Base-by-base conservation (phyloP, 495 filamentous ascomycete genomes). In the Podospora sp. region DNA sequence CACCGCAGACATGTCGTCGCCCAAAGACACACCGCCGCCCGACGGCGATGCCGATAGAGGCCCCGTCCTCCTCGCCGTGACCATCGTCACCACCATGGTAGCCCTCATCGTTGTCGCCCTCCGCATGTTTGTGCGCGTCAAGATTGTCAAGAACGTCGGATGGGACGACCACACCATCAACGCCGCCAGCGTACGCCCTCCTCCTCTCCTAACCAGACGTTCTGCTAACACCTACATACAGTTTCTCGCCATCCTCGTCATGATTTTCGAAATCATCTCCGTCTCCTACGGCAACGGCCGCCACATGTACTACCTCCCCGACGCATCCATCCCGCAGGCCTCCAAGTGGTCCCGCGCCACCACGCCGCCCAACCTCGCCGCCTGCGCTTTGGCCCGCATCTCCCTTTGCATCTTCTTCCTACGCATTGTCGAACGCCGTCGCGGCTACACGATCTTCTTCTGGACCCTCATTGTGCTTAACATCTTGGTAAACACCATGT, bases 31-130 rank as follows among this genome's bases (percentile, higher is more conserved):
- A 46, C 40, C 40, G 14, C 50, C 51, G 25, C 74, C 78, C 1
- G 20, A 40, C 25, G 55, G 65, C 1, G 26, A 60, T 6, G 65
- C 29, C 27, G 62, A 22, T 29, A 20, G 49, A 12, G 76, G 76
- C 65, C 60, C 60, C 1, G 25, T 46, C 20, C 9, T 62, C 1
- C 60, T 62, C 33, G 60, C 60, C 8, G 14, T 62, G 1, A 46
- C 40, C 60, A 49, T 22, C 60, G 60, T 50, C 16, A 62, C 27
- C 21, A 62, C 60, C 22, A 21, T 50, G 16, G 6, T 62, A 33
- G 60, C 60, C 60, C 60, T 62, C 5, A 18, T 62, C 40, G 18
- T 36, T 33, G 40, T 62, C 9, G 60, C 27, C 21, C 35, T 51
- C 27, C 33, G 60, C n/a, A 20, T 62, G 33, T 62, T 20, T 49